phyloP scores from a whole-genome alignment of 495 filamentous ascomycete genomes.

The Penicillium pancosmium region DNA sequence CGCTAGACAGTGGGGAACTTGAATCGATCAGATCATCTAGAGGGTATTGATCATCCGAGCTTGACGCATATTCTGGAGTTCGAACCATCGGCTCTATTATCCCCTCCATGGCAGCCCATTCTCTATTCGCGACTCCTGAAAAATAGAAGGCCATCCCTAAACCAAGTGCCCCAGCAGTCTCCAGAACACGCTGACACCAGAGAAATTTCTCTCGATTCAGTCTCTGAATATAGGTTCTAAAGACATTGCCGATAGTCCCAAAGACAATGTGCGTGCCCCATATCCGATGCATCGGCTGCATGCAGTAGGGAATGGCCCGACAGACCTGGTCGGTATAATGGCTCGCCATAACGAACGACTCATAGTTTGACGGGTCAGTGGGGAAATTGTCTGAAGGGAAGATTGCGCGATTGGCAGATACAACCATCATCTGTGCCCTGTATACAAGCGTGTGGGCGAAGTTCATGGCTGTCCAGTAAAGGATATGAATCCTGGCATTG shows the following conservation, averaged over 20 bases:
- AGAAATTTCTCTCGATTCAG: background rate
- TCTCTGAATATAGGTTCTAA: background rate
- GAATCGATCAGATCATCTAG: background rate
- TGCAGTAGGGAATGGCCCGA: constrained; percentile 1
- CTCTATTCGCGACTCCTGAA: background rate
- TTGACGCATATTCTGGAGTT: background rate
- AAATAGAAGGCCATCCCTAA: background rate
- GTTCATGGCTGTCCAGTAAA: background rate
- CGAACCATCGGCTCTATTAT: background rate
- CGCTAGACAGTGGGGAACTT: too few relatives aligned
- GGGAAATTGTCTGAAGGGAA: background rate
- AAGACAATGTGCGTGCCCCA: constrained; percentile 1
- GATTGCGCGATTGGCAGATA: background rate
- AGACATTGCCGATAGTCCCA: background rate
- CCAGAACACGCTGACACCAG: background rate
- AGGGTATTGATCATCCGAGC: background rate
- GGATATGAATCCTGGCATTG: background rate
- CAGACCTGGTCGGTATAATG: background rate
- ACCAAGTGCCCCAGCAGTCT: background rate
- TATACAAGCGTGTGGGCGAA: constrained; percentile 1
- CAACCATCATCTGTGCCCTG: background rate
- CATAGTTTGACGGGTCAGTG: background rate
- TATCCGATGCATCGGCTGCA: constrained; percentile 1
- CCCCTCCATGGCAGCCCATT: background rate
- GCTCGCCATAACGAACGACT: background rate